Base-by-base conservation (phyloP, 805 yeast species). In the Cyberlindnera euphorbiiphila region DNA sequence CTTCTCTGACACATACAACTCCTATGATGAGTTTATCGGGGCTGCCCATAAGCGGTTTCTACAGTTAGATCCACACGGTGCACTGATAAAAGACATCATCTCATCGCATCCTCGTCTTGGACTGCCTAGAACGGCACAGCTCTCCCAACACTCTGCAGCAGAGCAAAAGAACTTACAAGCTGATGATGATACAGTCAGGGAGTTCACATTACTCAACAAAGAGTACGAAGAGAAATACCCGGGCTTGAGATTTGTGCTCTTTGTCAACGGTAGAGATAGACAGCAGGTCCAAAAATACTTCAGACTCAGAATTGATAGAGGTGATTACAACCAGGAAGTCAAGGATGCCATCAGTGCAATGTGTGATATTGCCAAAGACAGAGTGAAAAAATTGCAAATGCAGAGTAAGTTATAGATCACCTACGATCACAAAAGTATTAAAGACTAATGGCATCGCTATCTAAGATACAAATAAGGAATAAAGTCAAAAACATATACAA, bases 41-140 rank as follows among this genome's bases (percentile, higher is more conserved):
- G 26, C 25, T 3, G 46, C 56, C 9, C 35, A 50, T 21, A 5
- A 14, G 5, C 17, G 34, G 9, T 42, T 54, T 19, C 18, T 36
- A 8, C 30, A 35, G 14, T 23, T 54, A 11, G 45, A 49, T 18
- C 51, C 55, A 14, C 38, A 35, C 5, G 27, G 40, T 11, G 28
- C 27, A 2, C 22, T 42, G 3, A 47, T 52, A 6, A 37, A 45
- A 21, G 62, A 71, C 26, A 86, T 89, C 39, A 76, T 89, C n/a
- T 80, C 85, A 1, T 95, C 96, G 0, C 97, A 88, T 61, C 97
- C 97, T 13, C 68, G 96, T 39, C 65, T 88, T 13, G 97, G 97
- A 1, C 85, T 84, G 4, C 67, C 78, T 4, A 68, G 61, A 37
- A 43, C 41, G 3, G 51, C 60, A 14, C 68, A 63, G 20, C 65